phyloP scores from a whole-genome alignment of 805 yeast genomes.

The Lipomyces yamanashiensis region DNA sequence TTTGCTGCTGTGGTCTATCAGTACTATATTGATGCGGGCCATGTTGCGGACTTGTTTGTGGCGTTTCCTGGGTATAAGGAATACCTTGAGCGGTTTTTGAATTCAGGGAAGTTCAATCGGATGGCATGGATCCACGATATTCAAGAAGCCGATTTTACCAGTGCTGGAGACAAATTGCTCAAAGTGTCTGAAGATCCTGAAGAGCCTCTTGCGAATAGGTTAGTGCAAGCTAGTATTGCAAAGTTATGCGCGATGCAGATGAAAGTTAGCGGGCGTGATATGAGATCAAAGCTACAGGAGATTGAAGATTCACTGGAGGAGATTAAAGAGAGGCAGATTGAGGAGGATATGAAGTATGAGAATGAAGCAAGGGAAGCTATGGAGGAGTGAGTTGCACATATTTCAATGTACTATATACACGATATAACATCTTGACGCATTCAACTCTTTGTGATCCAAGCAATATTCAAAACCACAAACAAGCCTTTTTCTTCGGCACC shows the following conservation, averaged over 20 bases:
- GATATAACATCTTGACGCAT: not conserved
- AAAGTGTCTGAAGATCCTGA: conserved; percentile 50
- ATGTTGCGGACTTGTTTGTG: conserved; percentile 58
- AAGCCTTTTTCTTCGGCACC: conserved; percentile 27
- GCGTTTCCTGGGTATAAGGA: conserved; percentile 59
- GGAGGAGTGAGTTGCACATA: conserved; percentile 1
- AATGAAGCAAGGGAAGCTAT: not conserved
- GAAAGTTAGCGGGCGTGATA: conserved; percentile 7
- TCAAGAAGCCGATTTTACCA: conserved; percentile 53
- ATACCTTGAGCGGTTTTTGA: conserved; percentile 59
- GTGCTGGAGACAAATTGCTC: conserved; percentile 57
- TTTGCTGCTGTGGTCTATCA: conserved; percentile 71
- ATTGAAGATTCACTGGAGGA: conserved; percentile 12
- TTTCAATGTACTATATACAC: not conserved
- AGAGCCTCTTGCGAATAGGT: conserved; percentile 54
- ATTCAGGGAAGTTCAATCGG: conserved; percentile 44
- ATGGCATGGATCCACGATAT: conserved; percentile 77
- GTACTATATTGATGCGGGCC: conserved; percentile 58
- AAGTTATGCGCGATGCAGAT: conserved; percentile 65
- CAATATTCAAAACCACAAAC: conserved; percentile 34
- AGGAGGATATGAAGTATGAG: conserved; percentile 8
- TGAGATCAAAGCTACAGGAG: conserved; percentile 2
- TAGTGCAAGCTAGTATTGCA: conserved; percentile 69
- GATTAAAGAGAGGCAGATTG: conserved; percentile 15
- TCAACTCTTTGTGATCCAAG: conserved; percentile 34